Percentiles rank a stretch among this genome's conserved stretches.
Evolutionary conservation across 331 rosid genomes (phyloP).

Genomic region (Malus hybrid): DNA sequence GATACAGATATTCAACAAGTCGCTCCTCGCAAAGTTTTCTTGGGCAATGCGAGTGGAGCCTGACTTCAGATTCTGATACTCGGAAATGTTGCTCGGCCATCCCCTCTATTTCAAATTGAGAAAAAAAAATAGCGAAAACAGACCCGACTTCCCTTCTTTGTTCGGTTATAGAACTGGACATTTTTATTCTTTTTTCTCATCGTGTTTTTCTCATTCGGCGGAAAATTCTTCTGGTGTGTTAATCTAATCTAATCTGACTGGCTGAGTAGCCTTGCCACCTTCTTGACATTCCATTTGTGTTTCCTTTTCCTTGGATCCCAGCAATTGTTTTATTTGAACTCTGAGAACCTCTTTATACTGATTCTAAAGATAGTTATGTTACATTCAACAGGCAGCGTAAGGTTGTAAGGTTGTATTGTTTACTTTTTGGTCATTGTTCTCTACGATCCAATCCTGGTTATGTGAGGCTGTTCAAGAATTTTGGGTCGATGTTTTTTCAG

Average conservation of each 20-base stretch:
- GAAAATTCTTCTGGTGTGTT: constrained; percentile 44
- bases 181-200: neutral
- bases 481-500: neutral
- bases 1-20: constrained; percentile 81
- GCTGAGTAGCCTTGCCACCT: neutral
- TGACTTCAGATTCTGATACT: constrained; percentile 78
- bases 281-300: neutral
- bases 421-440: neutral
- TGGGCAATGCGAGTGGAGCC: constrained; percentile 99
- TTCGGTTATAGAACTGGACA: constrained; percentile 28
- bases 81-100: neutral
- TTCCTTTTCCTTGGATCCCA: neutral
- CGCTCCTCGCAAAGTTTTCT: constrained; percentile 77
- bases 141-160: constrained; percentile 15
- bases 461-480: neutral
- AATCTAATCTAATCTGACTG: constrained; percentile 64
- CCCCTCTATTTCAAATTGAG: neutral
- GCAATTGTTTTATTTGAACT: neutral
- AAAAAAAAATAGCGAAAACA: neutral
- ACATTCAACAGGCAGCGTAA: neutral
- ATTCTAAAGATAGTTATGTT: neutral
- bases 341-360: neutral
- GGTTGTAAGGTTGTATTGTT: neutral
- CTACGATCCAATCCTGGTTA: neutral
- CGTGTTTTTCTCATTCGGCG: constrained; percentile 16